Evolutionary conservation across 768 basidiomycete genomes (phyloP), one percentile per base, ranked within the genome.

Genomic region (Rhodotorula diobovata): DNA sequence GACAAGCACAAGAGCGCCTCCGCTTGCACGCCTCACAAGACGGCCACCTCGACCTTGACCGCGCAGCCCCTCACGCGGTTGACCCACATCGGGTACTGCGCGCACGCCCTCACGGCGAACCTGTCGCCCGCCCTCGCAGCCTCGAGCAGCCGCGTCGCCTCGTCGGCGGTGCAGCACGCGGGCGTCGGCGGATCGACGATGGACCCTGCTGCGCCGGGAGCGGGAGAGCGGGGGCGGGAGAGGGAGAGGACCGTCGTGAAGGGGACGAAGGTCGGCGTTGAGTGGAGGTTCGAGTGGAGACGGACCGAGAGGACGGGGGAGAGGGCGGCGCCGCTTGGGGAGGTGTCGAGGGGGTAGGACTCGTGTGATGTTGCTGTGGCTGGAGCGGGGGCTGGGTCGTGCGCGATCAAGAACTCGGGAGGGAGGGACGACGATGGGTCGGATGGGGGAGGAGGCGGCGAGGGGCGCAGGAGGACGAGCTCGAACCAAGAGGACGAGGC

Each of bases 401-500:
- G 16, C 4, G 56, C 15, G 6, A 46, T 8, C 12, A n/a, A 4
- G 23, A 12, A 18, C 41, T 23, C 16, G 21, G 14, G 56, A n/a
- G 45, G 32, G 35, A 20, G 64, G 11, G 14, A 2, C 2, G 6
- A 15, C 41, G 41, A 18, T 43, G 41, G 41, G 11, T 39, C 39
- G 14, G 41, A 43, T 7, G 41, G 41, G 14, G 18, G 41, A 2
- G 41, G 41, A 43, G 11, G 41, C 41, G 14, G 20, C 16, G 25
- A 8, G 43, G 23, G 11, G 41, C 72, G 68, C 21, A 70, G 41
- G 30, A 74, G 60, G 15, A 63, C 66, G 39, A 63, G 30, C 48
- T 74, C 73, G 73, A 74, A 74, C 68, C 68, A 74, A 4, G 62
- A 64, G 1, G 61, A 64, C 1, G 73, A 74, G 1, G 37, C 73